phyloP scores from a whole-genome alignment of 169 alveolate species.

The Eimeria acervulina region DNA sequence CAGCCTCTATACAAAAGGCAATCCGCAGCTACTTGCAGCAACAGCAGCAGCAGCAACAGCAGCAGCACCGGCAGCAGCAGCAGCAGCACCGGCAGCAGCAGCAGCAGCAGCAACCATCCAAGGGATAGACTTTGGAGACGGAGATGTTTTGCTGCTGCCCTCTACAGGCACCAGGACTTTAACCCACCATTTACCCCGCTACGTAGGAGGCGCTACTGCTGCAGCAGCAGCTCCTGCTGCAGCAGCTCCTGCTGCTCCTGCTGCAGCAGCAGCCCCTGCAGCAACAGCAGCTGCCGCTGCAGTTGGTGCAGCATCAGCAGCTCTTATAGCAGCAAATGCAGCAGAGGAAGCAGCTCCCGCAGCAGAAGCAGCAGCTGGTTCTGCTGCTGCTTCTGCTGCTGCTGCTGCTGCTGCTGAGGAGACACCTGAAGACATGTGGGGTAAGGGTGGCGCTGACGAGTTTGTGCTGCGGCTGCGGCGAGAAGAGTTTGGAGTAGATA shows the following conservation, averaged over 20 bases:
- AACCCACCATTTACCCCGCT: background rate
- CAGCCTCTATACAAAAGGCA: background rate
- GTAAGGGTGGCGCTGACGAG: background rate
- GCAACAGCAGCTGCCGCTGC: background rate
- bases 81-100: slow-evolving; percentile 47
- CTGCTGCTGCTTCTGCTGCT: too few species aligned
- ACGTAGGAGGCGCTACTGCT: background rate
- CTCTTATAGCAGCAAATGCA: too few species aligned
- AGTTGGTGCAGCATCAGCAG: background rate
- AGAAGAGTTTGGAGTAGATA: slow-evolving; percentile 47
- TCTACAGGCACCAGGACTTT: background rate
- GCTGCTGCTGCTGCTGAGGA: too few species aligned
- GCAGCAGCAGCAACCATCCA: background rate
- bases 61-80: background rate
- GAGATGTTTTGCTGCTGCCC: slow-evolving; percentile 28
- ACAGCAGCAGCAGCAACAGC: background rate
- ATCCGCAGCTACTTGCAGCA: slow-evolving; percentile 2
- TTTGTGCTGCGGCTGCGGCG: slow-evolving; percentile 38
- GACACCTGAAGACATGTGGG: slow-evolving; percentile 29
- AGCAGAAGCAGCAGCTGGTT: background rate
- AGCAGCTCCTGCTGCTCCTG: background rate
- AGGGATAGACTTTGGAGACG: slow-evolving; percentile 15
- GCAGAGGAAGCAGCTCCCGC: background rate
- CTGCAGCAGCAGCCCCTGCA: background rate
- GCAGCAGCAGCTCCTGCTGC: background rate